Evolutionary conservation across 495 filamentous ascomycete genomes (phyloP), one percentile per base, ranked within the genome.

Genomic region (Penicillium cosmopolitanum): DNA sequence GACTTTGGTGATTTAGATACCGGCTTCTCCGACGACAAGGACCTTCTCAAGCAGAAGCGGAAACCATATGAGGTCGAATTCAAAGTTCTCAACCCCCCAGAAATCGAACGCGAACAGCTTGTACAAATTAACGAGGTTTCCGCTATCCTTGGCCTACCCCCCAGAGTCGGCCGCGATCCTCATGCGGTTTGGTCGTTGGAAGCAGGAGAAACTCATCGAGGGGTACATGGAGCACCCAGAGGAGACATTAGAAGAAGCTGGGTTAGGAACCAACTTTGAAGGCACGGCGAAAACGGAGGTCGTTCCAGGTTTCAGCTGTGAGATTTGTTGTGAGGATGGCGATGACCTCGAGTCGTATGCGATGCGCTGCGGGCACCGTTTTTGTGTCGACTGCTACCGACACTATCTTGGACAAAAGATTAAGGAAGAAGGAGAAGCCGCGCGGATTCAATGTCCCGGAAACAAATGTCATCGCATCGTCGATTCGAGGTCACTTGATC

Each of bases 351-450:
- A 92, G 66, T 93, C 90, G 18, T 98, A 97, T 70, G 91, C 95
- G 5, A 93, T 98, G 85, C 96, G 91, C 61, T 98, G 95, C 72
- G 90, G 88, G 0, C 95, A 98, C 74, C 84, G 96, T n/a, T 98
- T 95, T 68, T 98, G 95, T 60, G 89, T 91, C 33, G 85, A 92
- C 66, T 98, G 95, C 75, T 98, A 97, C 70, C 81, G 87, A 35
- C 92, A 96, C 43, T 98, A 98, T 66, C 78, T 98, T 6, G 77
- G 77, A 3, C 91, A 95, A 59, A 98, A 98, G 77, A 96, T 98
- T 63, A 87, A 87, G 57, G 92, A 91, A 52, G 95, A 98, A 69
- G 95, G 95, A 35, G 95, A 98, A 70, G 93, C 95, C 0, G 92
- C 93, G 28, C 85, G 93, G 38, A 98, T 98, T 58, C 88, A 96